A percentile compares a stretch with the other conserved stretches of the same genome.
Evolutionary conservation across 345 rosid species (phyloP).

Genomic region (Erysimum cheiranthoides): DNA sequence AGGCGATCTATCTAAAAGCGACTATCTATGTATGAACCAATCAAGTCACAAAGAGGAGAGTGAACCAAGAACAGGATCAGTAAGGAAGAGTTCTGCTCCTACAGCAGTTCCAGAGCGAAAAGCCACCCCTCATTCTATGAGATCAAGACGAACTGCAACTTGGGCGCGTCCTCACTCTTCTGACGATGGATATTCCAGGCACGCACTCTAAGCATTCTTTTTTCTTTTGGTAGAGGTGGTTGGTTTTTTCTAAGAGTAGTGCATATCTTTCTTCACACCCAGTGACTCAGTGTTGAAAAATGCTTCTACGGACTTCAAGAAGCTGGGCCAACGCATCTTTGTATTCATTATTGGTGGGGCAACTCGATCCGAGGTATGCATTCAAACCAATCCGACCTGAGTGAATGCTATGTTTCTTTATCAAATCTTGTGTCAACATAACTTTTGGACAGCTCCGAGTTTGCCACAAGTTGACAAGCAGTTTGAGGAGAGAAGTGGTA

Average conservation of each 20-base stretch:
- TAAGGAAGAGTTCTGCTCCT: constrained; percentile 49
- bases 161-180: constrained; percentile 78
- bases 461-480: constrained; percentile 89
- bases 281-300: constrained; percentile 74
- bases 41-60: constrained; percentile 47
- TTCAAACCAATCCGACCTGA: constrained; percentile 7
- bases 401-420: constrained; percentile 29
- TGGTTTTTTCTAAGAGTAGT: constrained; percentile 31
- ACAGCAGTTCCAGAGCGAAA: constrained; percentile 59
- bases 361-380: constrained; percentile 88
- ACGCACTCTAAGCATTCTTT: constrained; percentile 10
- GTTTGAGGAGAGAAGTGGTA: constrained; percentile 83
- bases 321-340: constrained; percentile 88
- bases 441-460: constrained; percentile 65
- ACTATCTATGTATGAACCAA: constrained; percentile 62
- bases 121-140: constrained; percentile 78
- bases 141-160: constrained; percentile 84
- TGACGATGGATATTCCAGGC: constrained; percentile 91
- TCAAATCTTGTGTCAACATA: neutral
- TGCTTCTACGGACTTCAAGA: constrained; percentile 62
- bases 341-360: constrained; percentile 92
- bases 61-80: constrained; percentile 47
- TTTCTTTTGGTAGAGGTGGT: neutral
- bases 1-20: constrained; percentile 71
- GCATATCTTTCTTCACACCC: constrained; percentile 27